A percentile compares a stretch with the other conserved stretches of the same genome.
phyloP scores from a whole-genome alignment of 2,329 filamentous ascomycete species.

The Claviceps lovelessii region DNA sequence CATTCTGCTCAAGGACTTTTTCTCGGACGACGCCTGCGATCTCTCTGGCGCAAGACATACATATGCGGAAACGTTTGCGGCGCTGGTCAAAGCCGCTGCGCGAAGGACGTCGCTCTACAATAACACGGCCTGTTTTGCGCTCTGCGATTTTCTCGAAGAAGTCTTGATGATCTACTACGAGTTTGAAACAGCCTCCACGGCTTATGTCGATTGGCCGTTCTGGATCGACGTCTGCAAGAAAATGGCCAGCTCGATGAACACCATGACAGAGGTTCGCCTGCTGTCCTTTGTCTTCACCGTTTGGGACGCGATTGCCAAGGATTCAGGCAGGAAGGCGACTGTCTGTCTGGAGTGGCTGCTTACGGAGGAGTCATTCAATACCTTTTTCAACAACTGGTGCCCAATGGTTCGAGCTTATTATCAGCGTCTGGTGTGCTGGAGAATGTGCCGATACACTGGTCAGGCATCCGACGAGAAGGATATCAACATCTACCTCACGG shows the following conservation, averaged over 20 bases:
- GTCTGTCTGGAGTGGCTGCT: constrained; percentile 66
- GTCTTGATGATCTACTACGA: constrained; percentile 48
- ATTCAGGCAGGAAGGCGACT: constrained; percentile 51
- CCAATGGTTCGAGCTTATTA: constrained; percentile 91
- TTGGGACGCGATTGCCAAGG: constrained; percentile 58
- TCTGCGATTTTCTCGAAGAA: constrained; percentile 88
- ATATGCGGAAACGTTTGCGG: constrained; percentile 63
- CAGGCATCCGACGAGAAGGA: constrained; percentile 52
- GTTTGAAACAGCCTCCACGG: constrained; percentile 27
- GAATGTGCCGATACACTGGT: constrained; percentile 63
- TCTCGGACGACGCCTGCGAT: constrained; percentile 34
- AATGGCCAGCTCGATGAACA: constrained; percentile 73
- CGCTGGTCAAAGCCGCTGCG: constrained; percentile 58
- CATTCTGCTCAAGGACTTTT: constrained; percentile 66
- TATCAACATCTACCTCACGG: constrained; percentile 53
- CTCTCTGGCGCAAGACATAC: constrained; percentile 41
- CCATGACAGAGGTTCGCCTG: constrained; percentile 75
- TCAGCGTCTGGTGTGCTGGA: constrained; percentile 82
- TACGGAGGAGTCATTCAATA: constrained; percentile 59
- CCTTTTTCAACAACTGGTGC: constrained; percentile 85
- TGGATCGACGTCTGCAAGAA: constrained; percentile 70
- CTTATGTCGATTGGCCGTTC: constrained; percentile 62
- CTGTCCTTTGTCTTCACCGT: constrained; percentile 68
- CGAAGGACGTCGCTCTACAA: constrained; percentile 67
- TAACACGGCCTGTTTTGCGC: constrained; percentile 68